These are phyloP conservation scores for Phytophthora megakarya DNA, from an alignment of 352 stramenopile genomes.

Conservation along the genomic window DNA sequence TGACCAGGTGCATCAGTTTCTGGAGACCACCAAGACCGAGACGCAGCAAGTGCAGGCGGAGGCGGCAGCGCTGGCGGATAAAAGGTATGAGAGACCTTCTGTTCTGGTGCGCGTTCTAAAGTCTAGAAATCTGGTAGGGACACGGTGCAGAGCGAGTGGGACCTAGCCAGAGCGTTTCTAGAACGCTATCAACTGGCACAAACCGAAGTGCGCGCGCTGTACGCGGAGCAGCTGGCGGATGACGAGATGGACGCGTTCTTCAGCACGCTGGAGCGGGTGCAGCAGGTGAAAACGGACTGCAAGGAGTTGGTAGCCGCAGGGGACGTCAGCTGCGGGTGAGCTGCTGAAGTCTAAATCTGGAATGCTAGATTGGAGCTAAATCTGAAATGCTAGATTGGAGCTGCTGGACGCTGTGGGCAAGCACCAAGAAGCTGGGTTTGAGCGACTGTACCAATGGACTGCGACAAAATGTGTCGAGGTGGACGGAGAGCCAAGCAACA, in stretches of 20 bases:
- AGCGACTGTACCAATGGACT: slow-evolving; percentile 89
- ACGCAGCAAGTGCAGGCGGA: slow-evolving; percentile 72
- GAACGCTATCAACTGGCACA: slow-evolving; percentile 71
- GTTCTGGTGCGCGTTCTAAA: slow-evolving; percentile 2
- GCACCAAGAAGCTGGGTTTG: slow-evolving; percentile 87
- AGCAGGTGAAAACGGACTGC: slow-evolving; percentile 77
- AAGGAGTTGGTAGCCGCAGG: slow-evolving; percentile 52
- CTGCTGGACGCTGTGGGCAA: slow-evolving; percentile 83
- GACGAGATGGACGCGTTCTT: slow-evolving; percentile 72
- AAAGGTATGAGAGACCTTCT: slow-evolving; percentile 37
- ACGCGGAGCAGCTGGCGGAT: slow-evolving; percentile 40
- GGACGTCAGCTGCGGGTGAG: slow-evolving; percentile 51
- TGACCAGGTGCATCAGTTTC: slow-evolving; percentile 49
- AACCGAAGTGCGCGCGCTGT: slow-evolving; percentile 66
- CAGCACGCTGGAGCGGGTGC: slow-evolving; percentile 64
- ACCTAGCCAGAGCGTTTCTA: slow-evolving; percentile 66
- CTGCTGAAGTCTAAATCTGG: no score
- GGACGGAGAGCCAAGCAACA: slow-evolving; percentile 61
- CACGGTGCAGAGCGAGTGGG: slow-evolving; percentile 50
- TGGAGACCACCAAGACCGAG: slow-evolving; percentile 66
- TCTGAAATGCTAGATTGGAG: slow-evolving; percentile 61
- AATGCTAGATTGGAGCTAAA: background rate
- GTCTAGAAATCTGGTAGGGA: slow-evolving; percentile 32
- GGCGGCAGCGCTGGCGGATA: slow-evolving; percentile 42
- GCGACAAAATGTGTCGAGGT: slow-evolving; percentile 75